Evolutionary conservation across 768 basidiomycete genomes (phyloP), one percentile per base, ranked within the genome.

Genomic region (Termitomyces eurrhizus): DNA sequence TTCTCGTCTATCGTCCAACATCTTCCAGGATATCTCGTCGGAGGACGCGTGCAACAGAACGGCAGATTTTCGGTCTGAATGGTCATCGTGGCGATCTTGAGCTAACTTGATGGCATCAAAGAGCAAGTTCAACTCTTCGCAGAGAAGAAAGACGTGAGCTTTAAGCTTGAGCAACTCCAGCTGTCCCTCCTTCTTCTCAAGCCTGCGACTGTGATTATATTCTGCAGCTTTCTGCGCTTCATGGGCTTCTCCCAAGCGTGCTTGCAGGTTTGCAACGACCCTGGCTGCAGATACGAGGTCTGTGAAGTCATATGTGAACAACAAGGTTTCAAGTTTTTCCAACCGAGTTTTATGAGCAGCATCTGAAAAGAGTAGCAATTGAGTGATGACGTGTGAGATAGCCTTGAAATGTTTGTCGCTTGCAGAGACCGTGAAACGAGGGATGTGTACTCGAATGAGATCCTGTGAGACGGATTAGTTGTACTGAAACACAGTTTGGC

Each of bases 311-410:
- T 95, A 94, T 12, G 87, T 87, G 70, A 94, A 92, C 21, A 93
- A 77, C 59, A 95, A 80, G 2, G 85, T 88, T 74, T 96, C 90
- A 46, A 97, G 74, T 66, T 84, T 86, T 65, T 94, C 87, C 62
- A 88, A 73, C 14, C 90, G 87, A 39, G 82, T 84, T 68, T 92
- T 90, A 68, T 93, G 90, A 1, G 85, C 85, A 11, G 90, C 88
- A 70, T 98, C 93, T 18, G 90, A 88, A 73, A 95, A 94, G n/a
- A 96, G 83, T 13, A 98, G 74, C 13, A 98, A 79, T 66, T 94
- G 85, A 26, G 89, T 92, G 64, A 96, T 87, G 65, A 95, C 85
- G 70, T 89, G 88, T 60, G 93, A 93, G 58, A 97, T 89, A 13
- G 87, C 87, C 63, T 86, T 80, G 74, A 92, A 97, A 66, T 95